phyloP scores from a whole-genome alignment of 192 early-diverging fungal genomes.

The Coemansia sp. region DNA sequence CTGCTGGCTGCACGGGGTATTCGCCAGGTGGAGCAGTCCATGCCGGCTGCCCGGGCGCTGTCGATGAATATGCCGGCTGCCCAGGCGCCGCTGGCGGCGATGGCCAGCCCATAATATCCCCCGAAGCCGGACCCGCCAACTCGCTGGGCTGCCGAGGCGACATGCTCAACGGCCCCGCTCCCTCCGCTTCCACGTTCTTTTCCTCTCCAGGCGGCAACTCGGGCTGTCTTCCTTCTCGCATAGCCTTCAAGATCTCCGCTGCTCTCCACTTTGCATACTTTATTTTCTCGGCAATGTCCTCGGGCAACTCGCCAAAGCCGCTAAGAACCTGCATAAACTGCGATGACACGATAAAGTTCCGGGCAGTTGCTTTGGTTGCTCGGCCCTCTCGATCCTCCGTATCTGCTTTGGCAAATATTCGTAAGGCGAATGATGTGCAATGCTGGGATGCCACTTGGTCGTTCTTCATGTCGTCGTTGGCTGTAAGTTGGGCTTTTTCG shows the following conservation, averaged over 20 bases:
- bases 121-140: background rate
- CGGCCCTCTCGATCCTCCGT: conserved; percentile 83
- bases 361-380: conserved; percentile 81
- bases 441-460: conserved; percentile 77
- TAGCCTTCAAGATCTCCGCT: conserved; percentile 86
- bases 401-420: conserved; percentile 87
- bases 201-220: conserved; percentile 45
- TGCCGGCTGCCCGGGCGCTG: background rate
- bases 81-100: conserved; percentile 12
- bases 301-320: conserved; percentile 73
- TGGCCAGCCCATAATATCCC: conserved; percentile 27
- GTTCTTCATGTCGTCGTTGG: conserved; percentile 68
- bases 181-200: background rate
- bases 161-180: background rate
- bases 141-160: background rate
- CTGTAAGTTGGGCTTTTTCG: conserved; percentile 64
- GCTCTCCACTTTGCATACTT: conserved; percentile 97
- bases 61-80: background rate
- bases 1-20: background rate
- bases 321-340: conserved; percentile 86
- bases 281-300: conserved; percentile 77
- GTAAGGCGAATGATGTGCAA: conserved; percentile 85
- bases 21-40: background rate
- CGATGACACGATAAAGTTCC: conserved; percentile 84
- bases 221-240: conserved; percentile 79